Evolutionary conservation across 768 basidiomycete genomes (phyloP).

Genomic region (Agrocybe pediades): DNA sequence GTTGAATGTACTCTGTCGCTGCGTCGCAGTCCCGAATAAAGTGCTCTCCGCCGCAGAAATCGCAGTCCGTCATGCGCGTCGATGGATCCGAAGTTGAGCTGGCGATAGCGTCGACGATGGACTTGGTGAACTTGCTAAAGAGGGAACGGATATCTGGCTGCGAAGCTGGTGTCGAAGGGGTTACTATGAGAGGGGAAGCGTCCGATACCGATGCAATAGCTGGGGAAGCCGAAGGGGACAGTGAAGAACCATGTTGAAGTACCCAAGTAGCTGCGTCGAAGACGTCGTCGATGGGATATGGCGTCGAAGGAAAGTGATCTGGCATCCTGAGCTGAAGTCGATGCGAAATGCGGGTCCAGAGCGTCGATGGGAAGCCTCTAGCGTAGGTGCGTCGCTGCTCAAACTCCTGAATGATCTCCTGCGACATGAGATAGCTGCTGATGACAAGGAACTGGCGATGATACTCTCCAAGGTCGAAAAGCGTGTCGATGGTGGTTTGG

Average conservation of each 20-base stretch:
- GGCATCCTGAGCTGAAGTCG: not conserved
- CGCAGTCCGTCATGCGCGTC: too few relatives aligned
- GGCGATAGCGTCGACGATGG: too few relatives aligned
- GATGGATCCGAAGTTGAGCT: too few relatives aligned
- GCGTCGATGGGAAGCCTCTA: not conserved
- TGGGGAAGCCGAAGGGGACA: not conserved
- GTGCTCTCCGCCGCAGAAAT: too few relatives aligned
- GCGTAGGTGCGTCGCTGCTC: not conserved
- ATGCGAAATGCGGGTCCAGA: not conserved
- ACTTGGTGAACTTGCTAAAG: too few relatives aligned
- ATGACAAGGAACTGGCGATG: not conserved
- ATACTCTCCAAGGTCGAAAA: not conserved
- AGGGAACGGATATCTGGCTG: too few relatives aligned
- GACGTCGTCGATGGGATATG: not conserved
- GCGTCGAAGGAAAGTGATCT: not conserved
- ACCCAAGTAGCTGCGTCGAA: conserved; percentile 1
- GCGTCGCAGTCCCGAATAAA: too few relatives aligned
- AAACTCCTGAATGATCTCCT: not conserved
- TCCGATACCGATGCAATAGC: not conserved
- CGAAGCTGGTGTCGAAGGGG: too few relatives aligned
- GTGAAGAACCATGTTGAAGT: not conserved
- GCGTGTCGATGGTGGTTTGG: not conserved
- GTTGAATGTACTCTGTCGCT: too few relatives aligned
- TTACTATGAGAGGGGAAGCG: not conserved
- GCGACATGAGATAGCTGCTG: not conserved